Evolutionary conservation across 768 basidiomycete species (phyloP).

Genomic region (Suillus luteus): DNA sequence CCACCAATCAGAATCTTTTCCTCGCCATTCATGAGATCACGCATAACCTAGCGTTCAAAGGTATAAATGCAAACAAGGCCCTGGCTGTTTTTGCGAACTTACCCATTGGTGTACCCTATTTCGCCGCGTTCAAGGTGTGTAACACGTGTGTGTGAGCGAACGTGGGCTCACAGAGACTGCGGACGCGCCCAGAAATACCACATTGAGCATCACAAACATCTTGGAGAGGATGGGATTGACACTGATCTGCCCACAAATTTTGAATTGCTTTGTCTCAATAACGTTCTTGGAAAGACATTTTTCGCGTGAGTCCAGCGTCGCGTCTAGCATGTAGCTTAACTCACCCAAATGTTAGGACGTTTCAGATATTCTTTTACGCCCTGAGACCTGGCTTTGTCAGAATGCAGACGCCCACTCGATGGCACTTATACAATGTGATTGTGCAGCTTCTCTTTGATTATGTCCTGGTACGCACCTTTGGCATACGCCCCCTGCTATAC

Average conservation of each 20-base stretch:
- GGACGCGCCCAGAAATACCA: constrained; percentile 69
- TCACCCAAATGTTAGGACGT: constrained; percentile 60
- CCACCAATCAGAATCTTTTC: constrained; percentile 97
- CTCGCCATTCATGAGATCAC: constrained; percentile 99
- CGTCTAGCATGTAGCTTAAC: not conserved
- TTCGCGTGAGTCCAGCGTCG: constrained; percentile 70
- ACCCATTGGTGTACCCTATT: constrained; percentile 93
- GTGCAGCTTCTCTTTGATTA: constrained; percentile 74
- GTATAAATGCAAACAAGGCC: constrained; percentile 79
- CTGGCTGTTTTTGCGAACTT: constrained; percentile 91
- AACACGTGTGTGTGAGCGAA: not conserved
- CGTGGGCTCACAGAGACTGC: constrained; percentile 13
- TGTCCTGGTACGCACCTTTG: constrained; percentile 54
- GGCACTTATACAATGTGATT: constrained; percentile 82
- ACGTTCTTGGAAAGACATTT: constrained; percentile 97
- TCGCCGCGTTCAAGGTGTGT: constrained; percentile 88
- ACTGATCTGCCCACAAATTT: constrained; percentile 89
- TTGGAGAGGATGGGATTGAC: constrained; percentile 95
- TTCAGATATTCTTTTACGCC: constrained; percentile 98
- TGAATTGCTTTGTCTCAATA: constrained; percentile 86
- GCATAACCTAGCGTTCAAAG: constrained; percentile 92
- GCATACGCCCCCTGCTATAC: constrained; percentile 65
- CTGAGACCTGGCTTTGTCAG: constrained; percentile 93
- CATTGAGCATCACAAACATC: constrained; percentile 93
- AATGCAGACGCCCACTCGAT: constrained; percentile 73